Percentiles rank a stretch among this genome's conserved stretches.
phyloP scores from a whole-genome alignment of 257 asterid species.

The Gentiana straminea region DNA sequence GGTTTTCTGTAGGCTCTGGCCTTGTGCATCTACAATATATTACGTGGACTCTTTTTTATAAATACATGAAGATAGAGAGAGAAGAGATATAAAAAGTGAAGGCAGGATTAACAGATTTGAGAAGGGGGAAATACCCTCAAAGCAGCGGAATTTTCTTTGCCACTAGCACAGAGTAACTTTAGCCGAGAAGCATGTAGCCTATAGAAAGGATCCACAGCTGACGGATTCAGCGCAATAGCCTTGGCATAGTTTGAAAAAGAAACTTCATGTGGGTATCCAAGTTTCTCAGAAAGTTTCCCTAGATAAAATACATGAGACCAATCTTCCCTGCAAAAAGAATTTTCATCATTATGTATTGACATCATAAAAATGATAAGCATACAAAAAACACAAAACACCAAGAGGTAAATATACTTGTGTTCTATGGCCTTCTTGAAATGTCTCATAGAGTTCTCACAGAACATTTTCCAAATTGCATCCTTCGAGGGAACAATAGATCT shows the following conservation, averaged over 20 bases:
- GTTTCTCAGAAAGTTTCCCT: conserved; percentile 93
- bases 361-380: conserved; percentile 12
- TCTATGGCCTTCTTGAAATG: conserved; percentile 86
- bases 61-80: neutral
- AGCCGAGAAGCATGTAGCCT: conserved; percentile 96
- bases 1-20: too few species aligned
- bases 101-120: neutral
- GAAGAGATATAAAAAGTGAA: conserved; percentile 3
- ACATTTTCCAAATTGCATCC: conserved; percentile 66
- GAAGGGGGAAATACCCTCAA: conserved; percentile 42
- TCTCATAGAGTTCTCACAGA: conserved; percentile 79
- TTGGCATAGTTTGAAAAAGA: conserved; percentile 69
- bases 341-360: conserved; percentile 11
- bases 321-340: conserved; percentile 63
- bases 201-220: conserved; percentile 95
- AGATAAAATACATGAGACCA: conserved; percentile 94
- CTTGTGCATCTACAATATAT: too few species aligned
- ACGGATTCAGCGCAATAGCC: conserved; percentile 79
- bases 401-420: conserved; percentile 49
- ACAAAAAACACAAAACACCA: conserved; percentile 16
- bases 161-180: conserved; percentile 68
- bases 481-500: conserved; percentile 58
- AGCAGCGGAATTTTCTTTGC: conserved; percentile 61
- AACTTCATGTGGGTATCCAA: conserved; percentile 52
- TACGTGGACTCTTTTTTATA: too few species aligned